These are phyloP conservation scores for Calonectria crousiana DNA, from an alignment of 2,329 filamentous ascomycete species.

Conservation along the genomic window DNA sequence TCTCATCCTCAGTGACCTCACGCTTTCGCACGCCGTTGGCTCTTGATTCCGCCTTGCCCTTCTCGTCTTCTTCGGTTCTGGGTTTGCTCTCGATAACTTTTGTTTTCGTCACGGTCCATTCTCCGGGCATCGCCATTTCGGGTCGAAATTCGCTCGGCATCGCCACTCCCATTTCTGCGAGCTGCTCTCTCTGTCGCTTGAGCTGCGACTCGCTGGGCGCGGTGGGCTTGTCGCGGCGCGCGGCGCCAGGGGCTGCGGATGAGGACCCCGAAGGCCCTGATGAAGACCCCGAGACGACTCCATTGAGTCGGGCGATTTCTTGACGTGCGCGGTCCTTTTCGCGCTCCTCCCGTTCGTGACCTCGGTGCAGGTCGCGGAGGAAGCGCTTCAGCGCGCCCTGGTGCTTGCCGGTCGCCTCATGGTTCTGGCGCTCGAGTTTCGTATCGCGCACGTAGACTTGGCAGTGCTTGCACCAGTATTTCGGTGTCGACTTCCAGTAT, in stretches of 20 bases:
- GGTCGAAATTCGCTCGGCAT: conserved; percentile 83
- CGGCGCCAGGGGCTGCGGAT: background rate
- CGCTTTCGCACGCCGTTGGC: conserved; percentile 73
- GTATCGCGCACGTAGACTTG: conserved; percentile 91
- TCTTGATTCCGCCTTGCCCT: conserved; percentile 57
- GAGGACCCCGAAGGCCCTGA: conserved; percentile 39
- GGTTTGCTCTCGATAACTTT: conserved; percentile 63
- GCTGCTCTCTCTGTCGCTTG: conserved; percentile 86
- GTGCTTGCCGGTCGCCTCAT: conserved; percentile 88
- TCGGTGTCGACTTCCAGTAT: conserved; percentile 98
- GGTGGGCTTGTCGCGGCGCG: conserved; percentile 21
- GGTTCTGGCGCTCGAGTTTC: conserved; percentile 87
- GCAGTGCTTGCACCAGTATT: conserved; percentile 99
- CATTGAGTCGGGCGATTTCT: conserved; percentile 89
- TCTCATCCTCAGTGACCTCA: conserved; percentile 69
- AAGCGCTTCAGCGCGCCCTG: conserved; percentile 90
- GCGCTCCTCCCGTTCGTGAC: conserved; percentile 82
- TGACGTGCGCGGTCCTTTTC: conserved; percentile 86
- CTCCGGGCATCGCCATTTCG: conserved; percentile 88
- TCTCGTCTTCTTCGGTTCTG: conserved; percentile 52
- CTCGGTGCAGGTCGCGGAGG: conserved; percentile 87
- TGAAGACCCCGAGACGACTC: conserved; percentile 69
- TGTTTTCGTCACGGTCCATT: conserved; percentile 83
- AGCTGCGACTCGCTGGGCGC: conserved; percentile 69
- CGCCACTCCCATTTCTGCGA: conserved; percentile 87